These are phyloP conservation scores for Porcisia hertigi DNA, from an alignment of 208 protist species.

Conservation along the genomic window DNA sequence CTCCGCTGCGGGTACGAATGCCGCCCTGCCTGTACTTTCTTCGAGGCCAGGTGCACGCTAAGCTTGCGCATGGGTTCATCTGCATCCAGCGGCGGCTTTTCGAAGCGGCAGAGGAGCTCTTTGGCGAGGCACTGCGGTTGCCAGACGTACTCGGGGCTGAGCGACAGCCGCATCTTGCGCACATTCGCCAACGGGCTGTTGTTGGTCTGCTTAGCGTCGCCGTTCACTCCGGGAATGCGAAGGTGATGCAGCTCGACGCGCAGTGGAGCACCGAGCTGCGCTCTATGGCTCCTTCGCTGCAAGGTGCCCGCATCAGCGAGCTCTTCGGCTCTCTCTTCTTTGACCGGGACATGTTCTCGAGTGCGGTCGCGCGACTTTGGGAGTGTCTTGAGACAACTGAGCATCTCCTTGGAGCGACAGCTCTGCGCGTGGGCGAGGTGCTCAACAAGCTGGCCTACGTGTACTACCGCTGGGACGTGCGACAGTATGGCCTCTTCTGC, in stretches of 20 bases:
- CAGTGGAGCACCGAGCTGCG: constrained; percentile 38
- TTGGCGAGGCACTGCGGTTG: constrained; percentile 31
- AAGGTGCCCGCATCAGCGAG: constrained; percentile 39
- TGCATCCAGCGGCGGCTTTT: constrained; percentile 22
- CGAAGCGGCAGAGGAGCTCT: constrained; percentile 27
- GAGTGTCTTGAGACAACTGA: constrained; percentile 47
- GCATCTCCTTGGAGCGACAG: constrained; percentile 38
- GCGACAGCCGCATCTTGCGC: constrained; percentile 22
- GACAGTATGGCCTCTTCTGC: constrained; percentile 47
- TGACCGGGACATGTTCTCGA: constrained; percentile 34
- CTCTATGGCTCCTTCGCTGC: constrained; percentile 31
- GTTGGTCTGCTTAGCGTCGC: constrained; percentile 44
- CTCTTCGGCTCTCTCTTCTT: constrained; percentile 49
- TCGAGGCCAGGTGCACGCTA: constrained; percentile 16
- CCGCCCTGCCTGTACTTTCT: constrained; percentile 30
- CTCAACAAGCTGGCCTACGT: constrained; percentile 59
- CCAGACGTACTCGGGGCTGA: constrained; percentile 28
- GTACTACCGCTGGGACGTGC: constrained; percentile 57
- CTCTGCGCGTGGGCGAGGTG: constrained; percentile 38
- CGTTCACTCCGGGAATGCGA: constrained; percentile 18
- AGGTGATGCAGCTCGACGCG: constrained; percentile 32
- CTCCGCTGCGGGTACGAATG: constrained; percentile 5
- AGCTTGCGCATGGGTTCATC: constrained; percentile 24
- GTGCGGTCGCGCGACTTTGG: constrained; percentile 42
- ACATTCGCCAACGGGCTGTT: constrained; percentile 39